These are phyloP conservation scores for Colletotrichum euphorbiae DNA, from an alignment of 2,329 filamentous ascomycete genomes.

Conservation along the genomic window DNA sequence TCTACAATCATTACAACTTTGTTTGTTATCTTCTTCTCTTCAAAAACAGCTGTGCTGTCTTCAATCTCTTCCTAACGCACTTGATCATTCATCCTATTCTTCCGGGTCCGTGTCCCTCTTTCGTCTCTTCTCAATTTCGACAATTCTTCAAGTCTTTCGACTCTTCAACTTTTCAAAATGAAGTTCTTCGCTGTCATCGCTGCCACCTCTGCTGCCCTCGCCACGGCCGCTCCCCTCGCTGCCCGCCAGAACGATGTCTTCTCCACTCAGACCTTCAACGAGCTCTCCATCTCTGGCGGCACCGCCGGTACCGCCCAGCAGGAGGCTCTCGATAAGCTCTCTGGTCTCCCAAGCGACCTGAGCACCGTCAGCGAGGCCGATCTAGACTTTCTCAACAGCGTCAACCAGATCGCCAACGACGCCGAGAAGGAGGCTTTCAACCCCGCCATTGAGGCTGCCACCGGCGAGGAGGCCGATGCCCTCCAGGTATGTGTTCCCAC, in stretches of 20 bases:
- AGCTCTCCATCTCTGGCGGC: conserved; percentile 60
- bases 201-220: conserved; percentile 45
- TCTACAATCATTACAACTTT: conserved; percentile 36
- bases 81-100: conserved; percentile 36
- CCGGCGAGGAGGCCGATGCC: conserved; percentile 58
- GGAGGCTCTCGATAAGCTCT: conserved; percentile 56
- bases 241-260: conserved; percentile 47
- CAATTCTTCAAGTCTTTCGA: conserved; percentile 5
- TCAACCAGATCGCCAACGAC: conserved; percentile 64
- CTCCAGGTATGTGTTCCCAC: conserved; percentile 52
- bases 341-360: conserved; percentile 53
- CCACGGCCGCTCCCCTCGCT: conserved; percentile 46
- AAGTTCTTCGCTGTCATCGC: conserved; percentile 50
- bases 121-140: background rate
- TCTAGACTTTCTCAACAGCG: conserved; percentile 60
- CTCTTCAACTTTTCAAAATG: conserved; percentile 43
- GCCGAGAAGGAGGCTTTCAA: conserved; percentile 67
- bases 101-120: conserved; percentile 38
- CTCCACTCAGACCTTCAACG: conserved; percentile 53
- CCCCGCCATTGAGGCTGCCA: conserved; percentile 61
- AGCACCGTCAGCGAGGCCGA: conserved; percentile 59
- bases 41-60: conserved; percentile 39
- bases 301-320: conserved; percentile 58
- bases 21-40: conserved; percentile 29
- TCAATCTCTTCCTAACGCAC: conserved; percentile 34